phyloP scores from a whole-genome alignment of 2,329 filamentous ascomycete species.

The Colletotrichum spinosum region DNA sequence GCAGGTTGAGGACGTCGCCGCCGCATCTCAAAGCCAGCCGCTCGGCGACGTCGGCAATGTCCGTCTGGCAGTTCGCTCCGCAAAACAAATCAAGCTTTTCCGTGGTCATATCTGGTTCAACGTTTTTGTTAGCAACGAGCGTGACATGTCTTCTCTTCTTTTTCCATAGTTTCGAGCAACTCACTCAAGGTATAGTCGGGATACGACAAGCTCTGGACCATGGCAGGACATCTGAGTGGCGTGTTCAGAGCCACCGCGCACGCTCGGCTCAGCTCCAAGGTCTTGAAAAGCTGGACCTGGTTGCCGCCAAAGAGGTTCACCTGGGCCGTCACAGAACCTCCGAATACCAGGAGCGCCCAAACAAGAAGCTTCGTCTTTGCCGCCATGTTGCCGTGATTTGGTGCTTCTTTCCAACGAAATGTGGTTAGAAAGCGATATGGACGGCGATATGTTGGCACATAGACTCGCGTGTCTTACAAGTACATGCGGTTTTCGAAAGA shows the following conservation, averaged over 20 bases:
- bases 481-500: not conserved
- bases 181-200: conserved; percentile 5
- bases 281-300: conserved; percentile 1
- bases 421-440: not conserved
- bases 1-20: not conserved
- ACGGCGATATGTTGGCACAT: not conserved
- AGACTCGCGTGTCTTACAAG: not conserved
- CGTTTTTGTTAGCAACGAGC: too few species aligned
- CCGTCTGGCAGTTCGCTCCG: not conserved
- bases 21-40: not conserved
- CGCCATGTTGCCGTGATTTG: not conserved
- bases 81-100: not conserved
- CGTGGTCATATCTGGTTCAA: not conserved
- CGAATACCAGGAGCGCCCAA: not conserved
- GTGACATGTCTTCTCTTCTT: not conserved
- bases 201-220: conserved; percentile 1
- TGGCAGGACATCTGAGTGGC: not conserved
- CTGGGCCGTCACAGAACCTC: not conserved
- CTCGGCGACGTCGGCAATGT: not conserved
- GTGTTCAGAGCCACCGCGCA: conserved; percentile 2
- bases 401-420: not conserved
- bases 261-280: not conserved
- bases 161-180: not conserved
- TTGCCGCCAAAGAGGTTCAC: conserved; percentile 1
- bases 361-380: not conserved